These are phyloP conservation scores for Septoria linicola DNA, from an alignment of 2,329 filamentous ascomycete species.

Conservation along the genomic window DNA sequence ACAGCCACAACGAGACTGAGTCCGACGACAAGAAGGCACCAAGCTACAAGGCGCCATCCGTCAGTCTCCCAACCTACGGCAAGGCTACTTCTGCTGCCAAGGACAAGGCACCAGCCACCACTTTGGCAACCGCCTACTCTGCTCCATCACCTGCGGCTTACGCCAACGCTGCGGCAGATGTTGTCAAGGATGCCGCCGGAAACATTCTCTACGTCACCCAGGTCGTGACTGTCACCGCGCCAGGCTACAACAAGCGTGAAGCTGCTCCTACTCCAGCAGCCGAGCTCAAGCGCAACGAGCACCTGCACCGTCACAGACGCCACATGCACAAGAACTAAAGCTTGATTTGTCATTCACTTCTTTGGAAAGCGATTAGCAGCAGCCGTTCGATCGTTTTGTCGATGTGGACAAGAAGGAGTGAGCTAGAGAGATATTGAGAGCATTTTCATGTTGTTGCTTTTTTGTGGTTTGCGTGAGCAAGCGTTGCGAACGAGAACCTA, in stretches of 20 bases:
- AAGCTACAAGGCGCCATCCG: slow-evolving; percentile 5
- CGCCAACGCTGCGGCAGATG: slow-evolving; percentile 1
- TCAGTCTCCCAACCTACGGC: not conserved
- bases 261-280: slow-evolving; percentile 14
- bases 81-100: not conserved
- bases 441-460: too few species aligned
- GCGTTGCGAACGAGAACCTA: too few species aligned
- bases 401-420: not conserved
- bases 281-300: slow-evolving; percentile 14
- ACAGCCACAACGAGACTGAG: too few species aligned
- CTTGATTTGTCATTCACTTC: not conserved
- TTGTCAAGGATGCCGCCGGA: slow-evolving; percentile 2
- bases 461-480: too few species aligned
- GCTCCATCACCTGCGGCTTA: slow-evolving; percentile 12
- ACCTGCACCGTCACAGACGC: slow-evolving; percentile 15
- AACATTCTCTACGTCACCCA: slow-evolving; percentile 19
- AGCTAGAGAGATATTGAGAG: not conserved
- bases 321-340: not conserved
- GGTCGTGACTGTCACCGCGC: slow-evolving; percentile 19
- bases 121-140: slow-evolving; percentile 8
- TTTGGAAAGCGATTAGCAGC: not conserved
- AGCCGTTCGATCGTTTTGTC: not conserved
- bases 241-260: slow-evolving; percentile 17
- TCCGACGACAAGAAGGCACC: not conserved
- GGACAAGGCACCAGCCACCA: not conserved